Evolutionary conservation across 768 basidiomycete species (phyloP).

Genomic region (Trametes elegans): DNA sequence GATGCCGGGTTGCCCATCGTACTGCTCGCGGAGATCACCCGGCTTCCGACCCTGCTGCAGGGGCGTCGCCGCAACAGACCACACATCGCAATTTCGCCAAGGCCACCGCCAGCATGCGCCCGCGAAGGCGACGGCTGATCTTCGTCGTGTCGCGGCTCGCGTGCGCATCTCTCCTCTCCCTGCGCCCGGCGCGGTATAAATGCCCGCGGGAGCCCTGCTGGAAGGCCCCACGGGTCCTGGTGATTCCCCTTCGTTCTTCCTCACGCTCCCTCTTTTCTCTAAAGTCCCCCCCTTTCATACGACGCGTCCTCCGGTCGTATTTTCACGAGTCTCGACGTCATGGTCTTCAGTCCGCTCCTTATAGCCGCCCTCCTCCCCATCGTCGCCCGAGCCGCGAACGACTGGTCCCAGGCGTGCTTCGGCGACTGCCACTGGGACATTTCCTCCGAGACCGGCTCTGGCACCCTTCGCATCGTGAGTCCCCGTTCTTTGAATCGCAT

Average conservation of each 20-base stretch:
- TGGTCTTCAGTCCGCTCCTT: slow-evolving; percentile 17
- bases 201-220: too few relatives aligned
- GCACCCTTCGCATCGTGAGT: slow-evolving; percentile 18
- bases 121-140: slow-evolving; percentile 9
- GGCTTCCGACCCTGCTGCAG: background rate
- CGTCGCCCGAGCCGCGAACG: slow-evolving; percentile 17
- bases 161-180: background rate
- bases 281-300: slow-evolving; percentile 6
- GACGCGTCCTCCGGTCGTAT: slow-evolving; percentile 7
- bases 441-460: slow-evolving; percentile 2
- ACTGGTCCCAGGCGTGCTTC: slow-evolving; percentile 20
- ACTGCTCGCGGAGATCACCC: slow-evolving; percentile 3
- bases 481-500: background rate
- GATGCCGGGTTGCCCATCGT: slow-evolving; percentile 3
- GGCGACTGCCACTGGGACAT: slow-evolving; percentile 18
- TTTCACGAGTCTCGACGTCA: slow-evolving; percentile 16
- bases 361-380: slow-evolving; percentile 16
- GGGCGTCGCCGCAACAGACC: too few relatives aligned
- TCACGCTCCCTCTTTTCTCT: slow-evolving; percentile 6
- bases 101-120: background rate
- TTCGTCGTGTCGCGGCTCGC: background rate
- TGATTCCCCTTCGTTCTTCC: slow-evolving; percentile 16
- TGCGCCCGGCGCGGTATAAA: background rate
- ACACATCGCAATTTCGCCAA: slow-evolving; percentile 9
- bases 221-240: slow-evolving; percentile 12